These are phyloP conservation scores for Yarrowia sp. DNA, from an alignment of 805 yeast species.

Conservation along the genomic window DNA sequence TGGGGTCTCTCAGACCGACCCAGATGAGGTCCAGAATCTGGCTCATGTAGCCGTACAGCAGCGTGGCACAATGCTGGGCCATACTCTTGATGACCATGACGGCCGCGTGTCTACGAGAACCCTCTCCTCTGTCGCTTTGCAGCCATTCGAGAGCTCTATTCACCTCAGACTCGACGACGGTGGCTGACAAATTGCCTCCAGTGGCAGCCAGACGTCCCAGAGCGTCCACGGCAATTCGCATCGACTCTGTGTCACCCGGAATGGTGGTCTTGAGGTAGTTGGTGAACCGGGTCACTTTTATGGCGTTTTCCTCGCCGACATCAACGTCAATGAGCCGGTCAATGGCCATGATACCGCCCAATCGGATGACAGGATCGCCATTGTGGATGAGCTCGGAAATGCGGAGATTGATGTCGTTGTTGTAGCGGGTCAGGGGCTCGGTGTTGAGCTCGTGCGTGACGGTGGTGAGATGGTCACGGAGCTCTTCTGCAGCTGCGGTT, in stretches of 20 bases:
- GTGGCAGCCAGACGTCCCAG: constrained; percentile 89
- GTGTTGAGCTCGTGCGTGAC: constrained; percentile 36
- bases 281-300: constrained; percentile 89
- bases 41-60: constrained; percentile 77
- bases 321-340: constrained; percentile 86
- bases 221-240: constrained; percentile 85
- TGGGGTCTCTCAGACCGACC: constrained; percentile 84
- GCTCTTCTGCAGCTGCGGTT: constrained; percentile 27
- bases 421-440: constrained; percentile 59
- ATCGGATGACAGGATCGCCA: constrained; percentile 69
- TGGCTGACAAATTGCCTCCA: constrained; percentile 88
- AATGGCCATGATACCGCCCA: constrained; percentile 92
- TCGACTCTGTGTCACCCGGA: constrained; percentile 81
- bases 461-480: constrained; percentile 22
- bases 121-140: constrained; percentile 83
- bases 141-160: constrained; percentile 90
- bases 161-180: constrained; percentile 91
- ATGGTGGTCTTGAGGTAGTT: constrained; percentile 82
- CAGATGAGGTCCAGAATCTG: constrained; percentile 83
- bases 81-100: constrained; percentile 80
- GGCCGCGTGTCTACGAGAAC: constrained; percentile 84
- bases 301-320: constrained; percentile 80
- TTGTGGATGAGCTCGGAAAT: constrained; percentile 86
- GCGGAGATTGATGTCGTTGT: constrained; percentile 83
- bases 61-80: constrained; percentile 85